A percentile compares a stretch with the other conserved stretches of the same genome.
Evolutionary conservation across 2,329 filamentous ascomycete species (phyloP).

Genomic region (Cladophialophora carrionii): DNA sequence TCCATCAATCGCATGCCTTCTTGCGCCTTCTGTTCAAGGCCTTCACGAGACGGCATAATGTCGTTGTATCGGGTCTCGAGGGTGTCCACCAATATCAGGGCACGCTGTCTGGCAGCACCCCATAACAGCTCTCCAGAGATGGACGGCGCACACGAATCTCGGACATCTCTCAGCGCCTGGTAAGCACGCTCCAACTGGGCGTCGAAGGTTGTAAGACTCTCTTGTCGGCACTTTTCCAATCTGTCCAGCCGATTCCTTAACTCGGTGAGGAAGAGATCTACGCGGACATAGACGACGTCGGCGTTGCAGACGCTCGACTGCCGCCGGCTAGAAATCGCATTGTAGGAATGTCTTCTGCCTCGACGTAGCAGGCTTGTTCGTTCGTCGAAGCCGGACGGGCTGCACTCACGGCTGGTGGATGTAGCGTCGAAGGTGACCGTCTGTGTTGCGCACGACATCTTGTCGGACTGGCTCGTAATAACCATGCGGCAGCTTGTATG

Average conservation of each 20-base stretch:
- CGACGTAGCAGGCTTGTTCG: constrained; percentile 37
- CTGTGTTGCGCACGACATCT: constrained; percentile 32
- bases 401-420: constrained; percentile 25
- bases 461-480: background rate
- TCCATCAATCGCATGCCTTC: constrained; percentile 87
- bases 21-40: constrained; percentile 86
- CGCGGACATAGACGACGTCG: constrained; percentile 52
- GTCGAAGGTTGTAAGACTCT: constrained; percentile 79
- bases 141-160: constrained; percentile 77
- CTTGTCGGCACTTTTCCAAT: constrained; percentile 83
- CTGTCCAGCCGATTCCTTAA: constrained; percentile 84
- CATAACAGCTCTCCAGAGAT: constrained; percentile 83
- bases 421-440: constrained; percentile 28
- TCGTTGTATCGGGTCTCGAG: constrained; percentile 86
- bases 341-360: constrained; percentile 52
- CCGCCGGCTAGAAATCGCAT: constrained; percentile 44
- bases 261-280: constrained; percentile 67
- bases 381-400: constrained; percentile 25
- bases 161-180: constrained; percentile 80
- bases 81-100: constrained; percentile 89
- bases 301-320: constrained; percentile 51
- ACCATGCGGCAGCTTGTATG: constrained; percentile 26
- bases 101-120: constrained; percentile 78
- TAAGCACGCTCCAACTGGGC: constrained; percentile 82
- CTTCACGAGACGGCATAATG: constrained; percentile 79